Evolutionary conservation across 2,329 filamentous ascomycete genomes (phyloP).

Genomic region (Xylaria arbuscula): DNA sequence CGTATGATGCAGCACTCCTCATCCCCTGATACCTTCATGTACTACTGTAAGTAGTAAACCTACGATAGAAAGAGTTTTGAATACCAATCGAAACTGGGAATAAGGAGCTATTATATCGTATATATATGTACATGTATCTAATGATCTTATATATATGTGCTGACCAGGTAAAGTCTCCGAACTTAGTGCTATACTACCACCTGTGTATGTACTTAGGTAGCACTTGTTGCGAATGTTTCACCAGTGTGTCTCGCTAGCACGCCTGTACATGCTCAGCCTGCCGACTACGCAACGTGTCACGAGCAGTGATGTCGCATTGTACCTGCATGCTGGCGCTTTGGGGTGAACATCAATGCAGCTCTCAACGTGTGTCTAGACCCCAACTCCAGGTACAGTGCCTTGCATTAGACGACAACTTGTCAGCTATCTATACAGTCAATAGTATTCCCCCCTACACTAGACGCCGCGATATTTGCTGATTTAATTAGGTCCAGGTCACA

Average conservation of each 20-base stretch:
- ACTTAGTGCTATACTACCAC: no score
- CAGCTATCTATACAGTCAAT: neutral
- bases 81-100: neutral
- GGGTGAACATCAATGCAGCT: constrained; percentile 27
- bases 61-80: neutral
- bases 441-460: neutral
- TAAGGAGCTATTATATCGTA: neutral
- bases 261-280: constrained; percentile 52
- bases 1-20: neutral
- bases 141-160: neutral
- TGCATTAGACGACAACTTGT: neutral
- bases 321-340: constrained; percentile 31
- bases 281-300: constrained; percentile 28
- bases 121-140: neutral
- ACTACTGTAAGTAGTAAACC: no score
- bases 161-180: constrained; percentile 40
- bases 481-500: neutral
- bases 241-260: constrained; percentile 82
- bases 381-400: neutral
- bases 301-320: constrained; percentile 32
- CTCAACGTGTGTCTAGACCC: constrained; percentile 26
- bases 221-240: constrained; percentile 30
- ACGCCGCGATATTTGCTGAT: neutral
- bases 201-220: constrained; percentile 4
- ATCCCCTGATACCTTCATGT: no score